Conservation (phyloP, 768 basidiomycete genomes). For the Xerocomellus chrysenteron region DNA sequence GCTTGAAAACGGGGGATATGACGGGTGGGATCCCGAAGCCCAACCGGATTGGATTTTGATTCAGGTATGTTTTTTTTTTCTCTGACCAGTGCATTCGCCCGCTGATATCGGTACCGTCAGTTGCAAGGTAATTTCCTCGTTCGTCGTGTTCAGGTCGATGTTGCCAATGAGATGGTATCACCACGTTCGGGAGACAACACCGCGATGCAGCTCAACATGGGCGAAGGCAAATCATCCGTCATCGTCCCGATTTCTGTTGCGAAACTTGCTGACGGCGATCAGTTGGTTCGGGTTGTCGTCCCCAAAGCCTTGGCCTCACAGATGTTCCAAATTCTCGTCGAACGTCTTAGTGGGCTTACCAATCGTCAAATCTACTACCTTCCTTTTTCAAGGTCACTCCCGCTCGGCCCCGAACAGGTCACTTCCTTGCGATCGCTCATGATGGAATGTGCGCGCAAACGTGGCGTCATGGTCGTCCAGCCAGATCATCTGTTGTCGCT, state of each 20-base stretch:
- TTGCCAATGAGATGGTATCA: slow-evolving; percentile 46
- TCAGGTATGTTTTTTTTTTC: slow-evolving; percentile 31
- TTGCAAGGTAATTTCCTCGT: slow-evolving; percentile 42
- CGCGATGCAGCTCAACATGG: slow-evolving; percentile 35
- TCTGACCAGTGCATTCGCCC: too few species aligned
- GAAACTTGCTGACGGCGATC: slow-evolving; percentile 41
- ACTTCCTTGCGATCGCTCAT: slow-evolving; percentile 29
- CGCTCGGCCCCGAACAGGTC: slow-evolving; percentile 14
- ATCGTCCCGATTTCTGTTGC: slow-evolving; percentile 45
- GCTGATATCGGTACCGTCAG: slow-evolving; percentile 25
- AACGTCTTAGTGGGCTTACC: slow-evolving; percentile 40
- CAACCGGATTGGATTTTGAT: slow-evolving; percentile 44
- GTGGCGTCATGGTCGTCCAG: slow-evolving; percentile 45
- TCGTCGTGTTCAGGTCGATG: slow-evolving; percentile 39
- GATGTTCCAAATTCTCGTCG: slow-evolving; percentile 46
- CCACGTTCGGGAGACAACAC: slow-evolving; percentile 37
- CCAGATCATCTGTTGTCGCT: slow-evolving; percentile 31
- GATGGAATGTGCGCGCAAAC: slow-evolving; percentile 34
- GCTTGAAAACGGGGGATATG: slow-evolving; percentile 17
- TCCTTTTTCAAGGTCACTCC: slow-evolving; percentile 45
- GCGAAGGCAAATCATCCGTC: slow-evolving; percentile 39
- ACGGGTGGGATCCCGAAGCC: slow-evolving; percentile 15
- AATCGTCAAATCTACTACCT: slow-evolving; percentile 46
- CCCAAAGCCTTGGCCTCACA: slow-evolving; percentile 44
- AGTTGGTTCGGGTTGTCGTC: slow-evolving; percentile 46